phyloP scores from a whole-genome alignment of 345 rosid species.

The Mercurialis annua region DNA sequence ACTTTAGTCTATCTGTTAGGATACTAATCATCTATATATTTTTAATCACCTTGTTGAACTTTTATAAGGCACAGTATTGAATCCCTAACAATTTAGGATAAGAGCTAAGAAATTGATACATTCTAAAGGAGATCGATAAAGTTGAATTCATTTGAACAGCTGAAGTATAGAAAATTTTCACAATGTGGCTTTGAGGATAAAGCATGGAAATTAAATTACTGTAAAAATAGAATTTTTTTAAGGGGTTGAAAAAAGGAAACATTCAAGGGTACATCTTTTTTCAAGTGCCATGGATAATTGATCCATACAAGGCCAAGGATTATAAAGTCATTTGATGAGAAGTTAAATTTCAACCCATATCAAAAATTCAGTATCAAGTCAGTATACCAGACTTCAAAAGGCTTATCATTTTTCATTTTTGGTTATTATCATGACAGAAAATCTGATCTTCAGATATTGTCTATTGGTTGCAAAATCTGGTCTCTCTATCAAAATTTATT shows the following conservation, averaged over 20 bases:
- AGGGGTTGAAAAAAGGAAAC: no score
- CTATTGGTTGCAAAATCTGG: neutral
- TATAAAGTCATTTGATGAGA: neutral
- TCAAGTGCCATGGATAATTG: no score
- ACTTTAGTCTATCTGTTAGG: neutral
- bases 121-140: neutral
- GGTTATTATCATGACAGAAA: neutral
- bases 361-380: neutral
- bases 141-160: no score
- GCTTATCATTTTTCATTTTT: no score
- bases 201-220: no score
- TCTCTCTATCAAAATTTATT: neutral
- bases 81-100: neutral
- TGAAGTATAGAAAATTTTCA: no score
- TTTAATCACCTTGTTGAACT: neutral
- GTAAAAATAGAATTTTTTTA: no score
- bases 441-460: no score
- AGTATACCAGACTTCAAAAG: neutral
- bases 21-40: neutral
- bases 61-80: neutral
- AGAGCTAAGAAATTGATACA: neutral
- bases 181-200: no score
- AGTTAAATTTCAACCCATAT: no score
- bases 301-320: neutral
- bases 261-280: no score